Evolutionary conservation across 108 stramenopile genomes (phyloP).

Genomic region (Pelagomonas calceolata): DNA sequence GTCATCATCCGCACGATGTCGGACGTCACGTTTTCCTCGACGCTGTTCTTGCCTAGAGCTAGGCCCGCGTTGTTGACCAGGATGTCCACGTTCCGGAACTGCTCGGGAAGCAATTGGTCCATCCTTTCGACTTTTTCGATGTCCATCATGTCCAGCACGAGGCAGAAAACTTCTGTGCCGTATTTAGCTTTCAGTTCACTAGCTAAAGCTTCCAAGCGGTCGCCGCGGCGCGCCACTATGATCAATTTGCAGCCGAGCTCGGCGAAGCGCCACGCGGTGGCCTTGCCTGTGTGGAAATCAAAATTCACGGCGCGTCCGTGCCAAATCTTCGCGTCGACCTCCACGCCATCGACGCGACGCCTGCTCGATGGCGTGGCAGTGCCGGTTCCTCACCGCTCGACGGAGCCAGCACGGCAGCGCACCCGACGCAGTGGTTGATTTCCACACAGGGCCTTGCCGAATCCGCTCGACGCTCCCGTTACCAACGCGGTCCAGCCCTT

Average conservation of each 20-base stretch:
- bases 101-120: neutral
- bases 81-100: constrained; percentile 13
- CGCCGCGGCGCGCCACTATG: constrained; percentile 5
- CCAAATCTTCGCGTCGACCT: too few relatives aligned
- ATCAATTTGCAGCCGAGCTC: constrained; percentile 9
- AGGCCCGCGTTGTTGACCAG: constrained; percentile 19
- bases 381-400: too few relatives aligned
- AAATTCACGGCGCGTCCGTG: too few relatives aligned
- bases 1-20: neutral
- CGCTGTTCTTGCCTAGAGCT: constrained; percentile 2
- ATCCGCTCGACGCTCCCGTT: constrained; percentile 3
- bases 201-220: neutral
- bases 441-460: too few relatives aligned
- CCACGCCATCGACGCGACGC: too few relatives aligned
- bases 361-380: too few relatives aligned
- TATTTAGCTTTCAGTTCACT: neutral
- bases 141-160: constrained; percentile 6
- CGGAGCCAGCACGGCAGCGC: too few relatives aligned
- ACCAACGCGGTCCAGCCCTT: neutral
- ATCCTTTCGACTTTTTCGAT: neutral
- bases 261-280: constrained; percentile 10
- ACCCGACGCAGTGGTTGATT: too few relatives aligned
- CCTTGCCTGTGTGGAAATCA: too few relatives aligned
- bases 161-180: neutral
- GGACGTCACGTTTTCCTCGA: neutral